Base-by-base conservation (phyloP, 2,329 filamentous ascomycete genomes). In the Diaporthe vexans region DNA sequence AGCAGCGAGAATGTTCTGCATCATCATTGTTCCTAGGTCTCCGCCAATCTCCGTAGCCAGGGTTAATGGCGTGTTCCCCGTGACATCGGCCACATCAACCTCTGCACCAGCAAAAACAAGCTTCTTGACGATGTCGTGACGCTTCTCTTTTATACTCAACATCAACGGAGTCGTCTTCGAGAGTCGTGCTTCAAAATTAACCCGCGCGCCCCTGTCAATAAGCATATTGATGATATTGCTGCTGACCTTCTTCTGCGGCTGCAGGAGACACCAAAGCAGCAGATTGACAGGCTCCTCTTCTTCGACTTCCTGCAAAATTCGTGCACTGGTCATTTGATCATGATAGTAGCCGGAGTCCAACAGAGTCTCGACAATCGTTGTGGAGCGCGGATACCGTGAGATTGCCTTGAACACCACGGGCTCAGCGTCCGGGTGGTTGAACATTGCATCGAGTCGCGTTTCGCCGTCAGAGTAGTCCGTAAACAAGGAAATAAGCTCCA, bases 221-320 rank as follows among this genome's bases (percentile, higher is more conserved):
- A 93, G 83, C 63, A 90, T 81, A 76, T 88, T 84, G 72, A 94
- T 88, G 57, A 93, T 82, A 6, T 84, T 80, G 46, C 88, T 90
- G 80, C 90, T 91, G 68, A 93, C 86, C 75, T 87, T 87, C 80
- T 92, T 93, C 76, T 92, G 89, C 0, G 90, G 89, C 76, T 92
- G 90, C 9, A 89, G 82, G 69, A 93, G 84, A 0, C 90, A 87
- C 91, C 91, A 93, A 68, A 88, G 83, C 10, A 93, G 82, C 2
- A 91, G 83, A 1, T 89, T 89, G 58, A 91, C 85, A 13, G 85
- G 82, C 79, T 94, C 91, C 4, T 85, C 82, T 48, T 88, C 87
- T 1, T 87, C 85, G 0, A 86, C 75, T 15, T 86, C 84, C 0
- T 86, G 82, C 72, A 88, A 82, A 2, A 90, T 83, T 3, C 81